These are phyloP conservation scores for Apiosordaria backusii DNA, from an alignment of 495 filamentous ascomycete genomes.

Conservation along the genomic window DNA sequence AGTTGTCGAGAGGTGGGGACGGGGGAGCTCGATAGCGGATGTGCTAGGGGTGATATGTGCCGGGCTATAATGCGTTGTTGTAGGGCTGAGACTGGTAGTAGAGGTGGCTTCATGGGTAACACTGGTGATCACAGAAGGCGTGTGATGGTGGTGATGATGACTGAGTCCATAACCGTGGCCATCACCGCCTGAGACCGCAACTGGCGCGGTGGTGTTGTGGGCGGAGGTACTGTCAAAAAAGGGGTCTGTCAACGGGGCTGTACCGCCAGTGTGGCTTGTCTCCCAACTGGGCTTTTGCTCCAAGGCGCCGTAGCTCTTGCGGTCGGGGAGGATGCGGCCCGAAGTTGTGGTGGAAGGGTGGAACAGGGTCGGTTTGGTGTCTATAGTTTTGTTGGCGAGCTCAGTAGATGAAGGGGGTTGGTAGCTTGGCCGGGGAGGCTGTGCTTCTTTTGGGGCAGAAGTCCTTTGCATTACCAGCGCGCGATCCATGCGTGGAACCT, in stretches of 20 bases:
- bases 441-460: neutral
- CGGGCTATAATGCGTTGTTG: neutral
- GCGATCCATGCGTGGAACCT: constrained; percentile 4
- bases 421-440: neutral
- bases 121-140: neutral
- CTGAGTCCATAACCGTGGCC: neutral
- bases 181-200: neutral
- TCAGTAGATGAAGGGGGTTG: constrained; percentile 1
- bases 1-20: neutral
- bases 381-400: constrained; percentile 10
- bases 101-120: neutral
- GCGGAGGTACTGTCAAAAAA: neutral
- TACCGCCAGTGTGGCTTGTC: neutral
- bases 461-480: neutral
- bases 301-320: constrained; percentile 22
- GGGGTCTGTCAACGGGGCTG: neutral
- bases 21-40: neutral
- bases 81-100: neutral
- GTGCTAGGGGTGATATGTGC: neutral
- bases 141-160: neutral
- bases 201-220: neutral
- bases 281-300: constrained; percentile 16
- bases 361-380: constrained; percentile 8
- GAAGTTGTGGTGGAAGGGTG: constrained; percentile 11
- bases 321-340: constrained; percentile 13